These are phyloP conservation scores for Coix lacrymajobi DNA, from an alignment of 176 grass and related monocot species.

Conservation along the genomic window DNA sequence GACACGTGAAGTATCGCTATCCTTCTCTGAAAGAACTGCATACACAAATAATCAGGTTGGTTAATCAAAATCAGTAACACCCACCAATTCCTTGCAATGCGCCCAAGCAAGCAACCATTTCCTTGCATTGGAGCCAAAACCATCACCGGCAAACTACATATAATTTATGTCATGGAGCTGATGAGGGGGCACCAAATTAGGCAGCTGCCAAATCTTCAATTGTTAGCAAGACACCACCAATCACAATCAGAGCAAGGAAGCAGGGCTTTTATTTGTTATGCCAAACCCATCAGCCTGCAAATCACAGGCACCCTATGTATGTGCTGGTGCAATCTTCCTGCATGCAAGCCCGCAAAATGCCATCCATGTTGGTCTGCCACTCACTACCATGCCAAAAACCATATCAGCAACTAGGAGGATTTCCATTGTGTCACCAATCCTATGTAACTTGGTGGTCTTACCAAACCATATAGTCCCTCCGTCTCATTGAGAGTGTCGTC, in stretches of 20 bases:
- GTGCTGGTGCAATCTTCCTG: background rate
- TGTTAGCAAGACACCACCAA: constrained; percentile 16
- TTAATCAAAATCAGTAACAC: background rate
- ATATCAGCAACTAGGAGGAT: constrained; percentile 1
- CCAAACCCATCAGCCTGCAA: background rate
- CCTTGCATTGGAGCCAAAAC: constrained; percentile 25
- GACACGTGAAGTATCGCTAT: background rate
- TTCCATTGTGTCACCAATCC: constrained; percentile 36
- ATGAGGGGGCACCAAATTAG: constrained; percentile 13
- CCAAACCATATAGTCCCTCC: constrained; percentile 30
- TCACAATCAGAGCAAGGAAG: background rate
- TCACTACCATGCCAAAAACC: background rate
- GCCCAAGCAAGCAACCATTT: constrained; percentile 9
- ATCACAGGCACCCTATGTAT: background rate
- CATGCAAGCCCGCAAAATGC: background rate
- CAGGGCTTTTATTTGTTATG: background rate
- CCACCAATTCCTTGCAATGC: background rate
- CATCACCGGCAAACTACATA: background rate
- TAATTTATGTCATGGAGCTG: background rate
- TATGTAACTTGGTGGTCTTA: background rate
- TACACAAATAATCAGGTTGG: background rate
- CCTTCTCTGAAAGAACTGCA: background rate
- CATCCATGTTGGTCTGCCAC: constrained; percentile 2
- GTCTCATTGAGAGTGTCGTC: no score
- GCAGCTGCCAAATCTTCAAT: constrained; percentile 15